Conservation (phyloP, 768 basidiomycete species). For the Rhizopogon vinicolor region DNA sequence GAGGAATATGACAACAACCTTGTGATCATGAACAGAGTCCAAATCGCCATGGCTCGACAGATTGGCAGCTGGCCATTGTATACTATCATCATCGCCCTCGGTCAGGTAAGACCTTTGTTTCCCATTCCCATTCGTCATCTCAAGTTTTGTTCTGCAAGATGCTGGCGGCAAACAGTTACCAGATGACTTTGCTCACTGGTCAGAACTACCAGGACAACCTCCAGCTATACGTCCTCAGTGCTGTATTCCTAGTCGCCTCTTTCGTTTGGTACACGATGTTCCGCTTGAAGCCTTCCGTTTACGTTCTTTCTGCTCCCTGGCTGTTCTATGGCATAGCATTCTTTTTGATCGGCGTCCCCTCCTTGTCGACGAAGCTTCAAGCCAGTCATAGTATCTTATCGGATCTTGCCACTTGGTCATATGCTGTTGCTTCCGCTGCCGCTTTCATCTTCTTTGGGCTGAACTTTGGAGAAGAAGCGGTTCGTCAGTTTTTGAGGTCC, state of each 20-base stretch:
- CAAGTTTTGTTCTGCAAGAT: slow-evolving; percentile 39
- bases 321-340: slow-evolving; percentile 88
- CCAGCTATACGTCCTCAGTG: slow-evolving; percentile 88
- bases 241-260: slow-evolving; percentile 81
- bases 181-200: slow-evolving; percentile 86
- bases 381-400: slow-evolving; percentile 63
- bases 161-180: slow-evolving; percentile 90
- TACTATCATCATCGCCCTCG: slow-evolving; percentile 81
- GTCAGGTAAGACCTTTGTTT: slow-evolving; percentile 49
- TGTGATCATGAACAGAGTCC: slow-evolving; percentile 77
- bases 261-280: slow-evolving; percentile 89
- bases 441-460: slow-evolving; percentile 92
- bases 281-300: slow-evolving; percentile 83
- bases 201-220: slow-evolving; percentile 76
- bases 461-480: slow-evolving; percentile 96
- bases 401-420: slow-evolving; percentile 83
- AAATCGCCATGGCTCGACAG: slow-evolving; percentile 79
- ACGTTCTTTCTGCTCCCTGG: slow-evolving; percentile 85
- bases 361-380: slow-evolving; percentile 55
- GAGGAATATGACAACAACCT: slow-evolving; percentile 52
- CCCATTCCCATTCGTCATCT: slow-evolving; percentile 1
- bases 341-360: slow-evolving; percentile 87
- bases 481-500: slow-evolving; percentile 30
- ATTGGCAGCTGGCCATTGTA: slow-evolving; percentile 88
- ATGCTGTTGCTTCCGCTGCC: slow-evolving; percentile 89